phyloP scores from a whole-genome alignment of 2,329 filamentous ascomycete genomes.

The Plectosphaerella cucumerina region DNA sequence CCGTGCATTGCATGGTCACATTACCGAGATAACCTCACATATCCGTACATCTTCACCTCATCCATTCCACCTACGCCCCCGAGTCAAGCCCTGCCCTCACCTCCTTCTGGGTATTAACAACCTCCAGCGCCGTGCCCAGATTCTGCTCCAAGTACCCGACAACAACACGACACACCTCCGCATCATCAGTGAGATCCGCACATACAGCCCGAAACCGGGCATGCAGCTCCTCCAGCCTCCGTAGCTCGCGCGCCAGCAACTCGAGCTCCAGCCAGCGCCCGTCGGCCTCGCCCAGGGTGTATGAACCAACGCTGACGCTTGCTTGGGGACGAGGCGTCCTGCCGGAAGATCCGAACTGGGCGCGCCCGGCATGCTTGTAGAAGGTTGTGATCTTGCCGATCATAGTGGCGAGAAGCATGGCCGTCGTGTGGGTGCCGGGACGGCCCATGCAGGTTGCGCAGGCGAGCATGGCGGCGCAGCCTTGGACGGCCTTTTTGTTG shows the following conservation, averaged over 20 bases:
- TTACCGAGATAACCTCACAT: too few relatives aligned
- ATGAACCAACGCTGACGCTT: slow-evolving; percentile 38
- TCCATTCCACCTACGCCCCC: too few relatives aligned
- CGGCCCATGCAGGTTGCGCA: slow-evolving; percentile 40
- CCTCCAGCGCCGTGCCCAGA: slow-evolving; percentile 37
- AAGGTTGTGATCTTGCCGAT: slow-evolving; percentile 43
- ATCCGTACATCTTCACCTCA: too few relatives aligned
- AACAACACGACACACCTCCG: slow-evolving; percentile 40
- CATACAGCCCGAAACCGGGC: slow-evolving; percentile 37
- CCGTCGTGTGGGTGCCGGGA: slow-evolving; percentile 36
- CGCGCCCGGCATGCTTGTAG: slow-evolving; percentile 37
- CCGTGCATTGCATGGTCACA: too few relatives aligned
- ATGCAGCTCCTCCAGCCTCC: slow-evolving; percentile 43
- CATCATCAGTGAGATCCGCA: slow-evolving; percentile 32
- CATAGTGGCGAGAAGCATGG: slow-evolving; percentile 46
- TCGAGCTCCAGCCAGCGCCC: slow-evolving; percentile 43
- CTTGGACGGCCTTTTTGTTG: slow-evolving; percentile 44
- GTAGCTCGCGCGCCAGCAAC: slow-evolving; percentile 42
- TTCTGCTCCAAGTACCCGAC: slow-evolving; percentile 39
- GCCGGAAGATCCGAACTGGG: slow-evolving; percentile 29
- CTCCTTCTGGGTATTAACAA: slow-evolving; percentile 7
- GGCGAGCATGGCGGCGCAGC: slow-evolving; percentile 41
- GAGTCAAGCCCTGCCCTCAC: too few relatives aligned
- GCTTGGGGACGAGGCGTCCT: slow-evolving; percentile 3
- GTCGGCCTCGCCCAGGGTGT: slow-evolving; percentile 41